Base-by-base conservation (phyloP, 2,329 filamentous ascomycete genomes). In the Ophiocordyceps camponoti-rufipedis region DNA sequence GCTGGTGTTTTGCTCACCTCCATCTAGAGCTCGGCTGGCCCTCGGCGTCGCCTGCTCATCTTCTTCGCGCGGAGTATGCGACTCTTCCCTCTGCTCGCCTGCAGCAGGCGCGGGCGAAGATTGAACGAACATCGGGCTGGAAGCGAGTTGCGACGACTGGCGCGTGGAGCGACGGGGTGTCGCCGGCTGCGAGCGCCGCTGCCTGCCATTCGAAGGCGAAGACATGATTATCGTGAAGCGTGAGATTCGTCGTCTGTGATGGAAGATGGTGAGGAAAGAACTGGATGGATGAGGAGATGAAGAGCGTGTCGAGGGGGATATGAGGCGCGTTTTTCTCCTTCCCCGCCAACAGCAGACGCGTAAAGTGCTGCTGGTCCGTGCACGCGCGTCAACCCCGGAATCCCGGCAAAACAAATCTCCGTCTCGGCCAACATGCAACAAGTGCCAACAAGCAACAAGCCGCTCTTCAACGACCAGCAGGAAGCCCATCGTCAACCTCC, bases 51-150 rank as follows among this genome's bases (percentile, higher is more conserved):
- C 71, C 52, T 83, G 78, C 45, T 78, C 53, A 66, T 69, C 56
- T 48, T 70, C 56, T 31, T 62, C 53, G 66, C 62, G 66, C 42
- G 61, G 62, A 2, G 68, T 66, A 55, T 77, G 74, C 11, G 71
- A 71, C 44, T 75, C 71, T 54, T 60, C 53, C 11, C 54, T 54
- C 19, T 48, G 49, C 5, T 48, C 52, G 32, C 53, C 54, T 9
- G 45, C 49, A 1, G 45, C 49, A 1, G 58, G 55, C 13, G 55
- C 53, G 2, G 67, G 63, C 7, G 69, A 67, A 2, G 70, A 76
- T 54, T 73, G 76, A 62, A 80, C 93, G 62, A 85, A 84, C 51
- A 94, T 70, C 39, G 88, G 88, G 48, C 87, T 94, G 4, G 86
- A 91, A 5, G 76, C 75, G 49, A 80, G 67, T 53, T 71, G 68